Evolutionary conservation across 192 early-diverging fungal species (phyloP).

Genomic region (Mortierella hygrophila): DNA sequence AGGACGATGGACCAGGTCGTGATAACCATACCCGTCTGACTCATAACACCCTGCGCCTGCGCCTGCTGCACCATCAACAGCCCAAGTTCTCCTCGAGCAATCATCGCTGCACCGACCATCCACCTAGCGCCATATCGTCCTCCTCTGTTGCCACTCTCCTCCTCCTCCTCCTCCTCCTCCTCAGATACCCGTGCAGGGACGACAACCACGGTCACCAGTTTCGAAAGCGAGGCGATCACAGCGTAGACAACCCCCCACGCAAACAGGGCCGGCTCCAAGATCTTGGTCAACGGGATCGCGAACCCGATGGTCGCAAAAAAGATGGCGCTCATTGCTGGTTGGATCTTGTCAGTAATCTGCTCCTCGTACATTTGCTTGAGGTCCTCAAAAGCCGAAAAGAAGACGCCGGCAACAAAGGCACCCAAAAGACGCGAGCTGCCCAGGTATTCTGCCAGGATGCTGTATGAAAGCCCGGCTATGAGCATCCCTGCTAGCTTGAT

Average conservation of each 20-base stretch:
- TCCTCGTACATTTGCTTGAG: slow-evolving; percentile 3
- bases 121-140: slow-evolving; percentile 12
- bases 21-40: slow-evolving; percentile 35
- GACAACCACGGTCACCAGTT: slow-evolving; percentile 11
- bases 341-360: slow-evolving; percentile 15
- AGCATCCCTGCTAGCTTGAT: slow-evolving; percentile 39
- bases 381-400: slow-evolving; percentile 27
- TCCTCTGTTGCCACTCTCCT: neutral
- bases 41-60: slow-evolving; percentile 33
- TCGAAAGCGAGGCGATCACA: slow-evolving; percentile 39
- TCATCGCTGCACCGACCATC: slow-evolving; percentile 52
- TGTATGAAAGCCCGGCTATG: slow-evolving; percentile 24
- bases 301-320: slow-evolving; percentile 55
- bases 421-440: slow-evolving; percentile 52
- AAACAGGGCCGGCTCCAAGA: slow-evolving; percentile 33
- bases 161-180: neutral
- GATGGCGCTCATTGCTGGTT: slow-evolving; percentile 33
- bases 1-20: slow-evolving; percentile 49
- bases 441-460: slow-evolving; percentile 49
- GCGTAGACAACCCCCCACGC: slow-evolving; percentile 46
- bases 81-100: slow-evolving; percentile 49
- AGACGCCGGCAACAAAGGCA: slow-evolving; percentile 50
- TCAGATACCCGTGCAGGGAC: slow-evolving; percentile 12
- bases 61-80: slow-evolving; percentile 51
- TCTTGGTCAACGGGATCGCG: slow-evolving; percentile 35